Evolutionary conservation across 2,329 filamentous ascomycete genomes (phyloP), one percentile per base, ranked within the genome.

Genomic region (Aspergillus terreus): DNA sequence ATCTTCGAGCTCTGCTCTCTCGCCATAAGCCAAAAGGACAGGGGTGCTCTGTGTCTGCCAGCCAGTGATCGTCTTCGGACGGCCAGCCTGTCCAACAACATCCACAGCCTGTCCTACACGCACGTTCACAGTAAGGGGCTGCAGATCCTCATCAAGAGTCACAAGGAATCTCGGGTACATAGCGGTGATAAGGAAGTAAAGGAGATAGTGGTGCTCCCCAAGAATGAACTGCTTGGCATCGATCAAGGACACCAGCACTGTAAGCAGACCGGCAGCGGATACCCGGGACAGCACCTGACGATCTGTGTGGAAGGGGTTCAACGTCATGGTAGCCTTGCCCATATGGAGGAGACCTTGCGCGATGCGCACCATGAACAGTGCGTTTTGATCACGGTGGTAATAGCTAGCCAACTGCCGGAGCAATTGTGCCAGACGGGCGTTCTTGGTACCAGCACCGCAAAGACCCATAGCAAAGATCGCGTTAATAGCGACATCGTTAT

Each of bases 31-130:
- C 63, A 99, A 78, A 53, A 99, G 78, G 44, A 99, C 94, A 0
- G 94, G 94, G n/a, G 94, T 99, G 77, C 90, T 96, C 79, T 99
- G 94, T 59, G 94, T 99, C 76, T 99, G 94, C 94, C 94, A 99
- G 48, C 94, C 94, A 9, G 94, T 99, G 65, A 99, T 99, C 2
- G 94, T 99, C 86, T 99, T 97, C 61, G 94, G 94, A 57, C 92
- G 84, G 69, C 94, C 94, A 11, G 95, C 94, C 73, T 97, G 94
- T 47, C 94, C 95, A 38, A 99, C 94, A 40, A 99, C 92, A 69
- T 99, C 94, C 17, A 99, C 95, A 14, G 95, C 94, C 76, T 99
- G 95, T 72, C 94, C 94, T 42, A 99, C 92, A 30, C 94, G 88
- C 14, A 99, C 94, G 64, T 96, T 97, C 67, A 97, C 92, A 48